Percentiles rank a stretch among this genome's conserved stretches.
These are phyloP conservation scores for Pythium oligandrum DNA, from an alignment of 352 stramenopile genomes.

Conservation along the genomic window DNA sequence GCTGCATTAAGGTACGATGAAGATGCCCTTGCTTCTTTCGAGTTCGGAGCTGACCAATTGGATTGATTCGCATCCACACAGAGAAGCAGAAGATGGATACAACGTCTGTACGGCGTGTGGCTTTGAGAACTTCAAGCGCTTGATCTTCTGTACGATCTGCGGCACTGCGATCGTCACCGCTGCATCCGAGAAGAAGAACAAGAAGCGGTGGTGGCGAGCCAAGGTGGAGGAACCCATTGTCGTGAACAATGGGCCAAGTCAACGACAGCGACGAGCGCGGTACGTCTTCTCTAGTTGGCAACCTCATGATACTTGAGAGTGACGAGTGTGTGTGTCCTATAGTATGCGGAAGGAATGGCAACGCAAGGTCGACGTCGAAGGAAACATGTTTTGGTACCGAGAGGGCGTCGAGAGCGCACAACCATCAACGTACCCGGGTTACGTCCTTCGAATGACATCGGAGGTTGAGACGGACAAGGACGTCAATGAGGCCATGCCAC, in stretches of 20 bases:
- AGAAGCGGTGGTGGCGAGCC: too few species aligned
- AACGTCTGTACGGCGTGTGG: conserved; percentile 39
- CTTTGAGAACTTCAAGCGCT: conserved; percentile 77
- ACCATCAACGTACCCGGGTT: too few species aligned
- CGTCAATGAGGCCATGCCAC: too few species aligned
- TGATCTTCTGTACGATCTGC: conserved; percentile 58
- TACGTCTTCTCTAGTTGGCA: not conserved
- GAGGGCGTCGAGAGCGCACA: not conserved
- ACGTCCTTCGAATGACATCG: too few species aligned
- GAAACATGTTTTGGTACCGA: conserved; percentile 28
- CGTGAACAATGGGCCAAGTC: not conserved
- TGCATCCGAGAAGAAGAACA: conserved; percentile 16
- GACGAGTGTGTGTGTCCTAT: not conserved
- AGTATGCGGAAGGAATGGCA: conserved; percentile 29
- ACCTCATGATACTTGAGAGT: not conserved
- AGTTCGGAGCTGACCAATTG: too few species aligned
- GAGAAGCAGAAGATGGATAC: conserved; percentile 54
- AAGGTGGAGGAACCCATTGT: too few species aligned
- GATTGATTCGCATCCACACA: conserved; percentile 1
- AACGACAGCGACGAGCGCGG: not conserved
- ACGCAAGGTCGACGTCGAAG: conserved; percentile 25
- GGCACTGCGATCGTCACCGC: conserved; percentile 21
- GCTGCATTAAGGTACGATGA: conserved; percentile 17
- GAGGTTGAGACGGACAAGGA: too few species aligned
- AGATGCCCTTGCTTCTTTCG: too few species aligned